A percentile compares a stretch with the other conserved stretches of the same genome.
phyloP scores from a whole-genome alignment of 495 filamentous ascomycete species.

The Friedmanniomyces simplex region DNA sequence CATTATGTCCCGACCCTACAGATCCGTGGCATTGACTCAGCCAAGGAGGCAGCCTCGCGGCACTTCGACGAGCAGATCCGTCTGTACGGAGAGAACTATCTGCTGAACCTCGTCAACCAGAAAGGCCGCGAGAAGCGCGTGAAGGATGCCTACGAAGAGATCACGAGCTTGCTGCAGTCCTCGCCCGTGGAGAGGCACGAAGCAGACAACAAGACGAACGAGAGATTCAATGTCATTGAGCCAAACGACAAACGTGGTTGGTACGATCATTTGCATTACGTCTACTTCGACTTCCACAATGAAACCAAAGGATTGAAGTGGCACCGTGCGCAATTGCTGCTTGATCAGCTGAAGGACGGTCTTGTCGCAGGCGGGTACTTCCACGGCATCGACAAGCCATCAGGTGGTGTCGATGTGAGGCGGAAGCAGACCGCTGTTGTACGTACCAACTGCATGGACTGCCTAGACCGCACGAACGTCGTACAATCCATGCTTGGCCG shows the following conservation, averaged over 20 bases:
- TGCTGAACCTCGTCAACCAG: slow-evolving; percentile 95
- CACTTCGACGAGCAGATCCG: slow-evolving; percentile 90
- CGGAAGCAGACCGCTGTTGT: slow-evolving; percentile 75
- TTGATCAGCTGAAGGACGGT: slow-evolving; percentile 65
- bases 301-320: slow-evolving; percentile 90
- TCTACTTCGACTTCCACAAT: slow-evolving; percentile 97
- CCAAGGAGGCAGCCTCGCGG: slow-evolving; percentile 61
- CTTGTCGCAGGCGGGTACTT: slow-evolving; percentile 78
- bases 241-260: slow-evolving; percentile 47
- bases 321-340: slow-evolving; percentile 78
- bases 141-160: slow-evolving; percentile 85
- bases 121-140: slow-evolving; percentile 77
- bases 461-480: slow-evolving; percentile 93
- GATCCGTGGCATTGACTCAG: slow-evolving; percentile 73
- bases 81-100: slow-evolving; percentile 88
- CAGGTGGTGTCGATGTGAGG: slow-evolving; percentile 65
- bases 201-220: no score
- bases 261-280: slow-evolving; percentile 78
- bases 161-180: slow-evolving; percentile 63
- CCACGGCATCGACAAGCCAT: slow-evolving; percentile 77
- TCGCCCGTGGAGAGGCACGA: slow-evolving; percentile 53
- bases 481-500: slow-evolving; percentile 92
- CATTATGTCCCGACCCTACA: slow-evolving; percentile 83
- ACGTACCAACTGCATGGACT: slow-evolving; percentile 98
- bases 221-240: no score